Evolutionary conservation across 2,329 filamentous ascomycete species (phyloP), one percentile per base, ranked within the genome.

Genomic region (Penicillium sp.): DNA sequence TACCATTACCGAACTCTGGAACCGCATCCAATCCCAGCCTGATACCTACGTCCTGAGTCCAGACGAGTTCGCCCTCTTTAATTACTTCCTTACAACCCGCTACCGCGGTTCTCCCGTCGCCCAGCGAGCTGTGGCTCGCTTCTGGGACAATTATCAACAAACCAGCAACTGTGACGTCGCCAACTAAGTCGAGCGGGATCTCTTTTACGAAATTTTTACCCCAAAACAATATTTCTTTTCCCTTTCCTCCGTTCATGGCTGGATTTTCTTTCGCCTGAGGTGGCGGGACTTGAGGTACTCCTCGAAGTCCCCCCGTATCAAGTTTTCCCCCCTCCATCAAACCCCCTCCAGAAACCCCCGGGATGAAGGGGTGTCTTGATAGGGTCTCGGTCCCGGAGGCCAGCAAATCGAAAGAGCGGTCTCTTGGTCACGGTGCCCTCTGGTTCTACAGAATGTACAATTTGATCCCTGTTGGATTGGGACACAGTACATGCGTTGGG

Each of bases 31-130:
- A 63, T 77, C 79, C 3, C 77, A 87, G 31, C 88, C 88, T 1
- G 70, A 75, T 48, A 78, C 79, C n/a, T 95, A 93, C 72, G 73
- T 94, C 59, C 85, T 95, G 77, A 85, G 79, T 32, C 79, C 82
- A 58, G 85, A 90, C 72, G 90, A 96, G 74, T 95, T 94, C 67
- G 85, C 89, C 50, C 81, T 95, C 56, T 92, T 95, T 83, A 95
- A 94, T 77, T 93, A 88, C 73, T 93, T 88, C 72, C 87, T 89
- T 58, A 18, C 38, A 13, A 74, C 82, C 58, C 83, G 87, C 9
- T 91, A 88, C 67, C 71, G 76, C 29, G 82, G 83, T 55, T 75
- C 75, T 14, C 67, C 72, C 24, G 66, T 82, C 45, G 78, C 81
- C 21, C 77, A 79, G 62, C 74, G 72, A 48, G 82, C 82, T 10